Percentiles rank a stretch among this genome's conserved stretches.
Conservation (phyloP, 371 early-diverging fungal genomes). For the Rhizopus delemar region DNA sequence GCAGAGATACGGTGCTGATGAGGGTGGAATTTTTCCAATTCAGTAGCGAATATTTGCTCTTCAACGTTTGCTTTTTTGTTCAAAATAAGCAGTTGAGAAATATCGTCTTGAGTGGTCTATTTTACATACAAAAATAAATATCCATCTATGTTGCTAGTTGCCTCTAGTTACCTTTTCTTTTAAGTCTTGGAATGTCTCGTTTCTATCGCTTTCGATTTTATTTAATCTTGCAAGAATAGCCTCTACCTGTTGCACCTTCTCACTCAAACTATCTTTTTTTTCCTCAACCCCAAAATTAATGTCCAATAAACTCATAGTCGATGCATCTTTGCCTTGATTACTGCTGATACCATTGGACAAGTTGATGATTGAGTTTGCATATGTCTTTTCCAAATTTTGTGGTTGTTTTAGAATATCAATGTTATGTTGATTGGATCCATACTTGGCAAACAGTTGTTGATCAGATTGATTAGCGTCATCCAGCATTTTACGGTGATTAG, state of each 20-base stretch:
- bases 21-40: constrained; percentile 87
- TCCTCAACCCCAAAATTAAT: constrained; percentile 53
- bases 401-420: constrained; percentile 61
- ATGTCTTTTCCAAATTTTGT: constrained; percentile 63
- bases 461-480: constrained; percentile 81
- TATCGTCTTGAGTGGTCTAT: constrained; percentile 86
- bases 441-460: constrained; percentile 57
- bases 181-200: constrained; percentile 76
- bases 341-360: constrained; percentile 11
- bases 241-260: constrained; percentile 67
- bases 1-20: constrained; percentile 74
- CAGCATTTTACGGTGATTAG: constrained; percentile 75
- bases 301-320: constrained; percentile 60
- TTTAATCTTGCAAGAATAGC: constrained; percentile 72
- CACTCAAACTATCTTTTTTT: constrained; percentile 32
- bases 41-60: constrained; percentile 83
- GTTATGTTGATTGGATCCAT: constrained; percentile 56
- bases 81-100: constrained; percentile 77
- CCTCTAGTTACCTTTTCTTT: constrained; percentile 65
- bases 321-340: constrained; percentile 29
- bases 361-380: constrained; percentile 57
- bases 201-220: constrained; percentile 78
- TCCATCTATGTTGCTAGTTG: no score
- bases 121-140: constrained; percentile 4
- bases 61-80: constrained; percentile 82